Evolutionary conservation across 2,329 filamentous ascomycete species (phyloP).

Genomic region (Alternaria infectoria): DNA sequence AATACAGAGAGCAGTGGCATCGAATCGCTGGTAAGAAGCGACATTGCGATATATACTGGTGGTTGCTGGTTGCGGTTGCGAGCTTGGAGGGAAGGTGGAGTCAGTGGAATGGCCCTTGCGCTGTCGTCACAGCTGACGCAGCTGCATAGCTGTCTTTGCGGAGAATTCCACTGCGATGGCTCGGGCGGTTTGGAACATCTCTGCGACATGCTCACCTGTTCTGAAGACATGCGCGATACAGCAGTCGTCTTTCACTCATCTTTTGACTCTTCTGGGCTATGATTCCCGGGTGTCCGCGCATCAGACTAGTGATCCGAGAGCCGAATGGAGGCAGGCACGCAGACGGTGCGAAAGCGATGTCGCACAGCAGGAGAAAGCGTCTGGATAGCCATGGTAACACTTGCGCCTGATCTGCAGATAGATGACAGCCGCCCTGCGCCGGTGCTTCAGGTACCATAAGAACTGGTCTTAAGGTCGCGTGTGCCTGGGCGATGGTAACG

Average conservation of each 20-base stretch:
- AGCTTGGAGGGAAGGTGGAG: background rate
- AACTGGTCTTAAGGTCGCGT: slow-evolving; percentile 1
- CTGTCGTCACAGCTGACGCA: background rate
- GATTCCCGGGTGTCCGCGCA: background rate
- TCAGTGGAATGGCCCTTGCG: background rate
- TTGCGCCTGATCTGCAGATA: background rate
- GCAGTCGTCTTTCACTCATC: background rate
- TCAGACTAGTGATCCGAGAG: slow-evolving; percentile 1
- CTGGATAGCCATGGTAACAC: background rate
- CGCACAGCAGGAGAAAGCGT: background rate
- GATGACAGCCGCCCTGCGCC: background rate
- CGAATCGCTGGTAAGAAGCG: background rate
- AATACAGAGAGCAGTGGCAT: background rate
- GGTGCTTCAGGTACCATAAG: background rate
- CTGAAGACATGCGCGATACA: background rate
- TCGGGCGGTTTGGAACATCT: background rate
- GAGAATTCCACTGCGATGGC: background rate
- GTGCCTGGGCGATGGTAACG: background rate
- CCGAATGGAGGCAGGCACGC: background rate
- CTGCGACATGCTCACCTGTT: background rate
- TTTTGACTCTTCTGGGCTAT: slow-evolving; percentile 1
- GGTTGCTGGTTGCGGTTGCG: background rate
- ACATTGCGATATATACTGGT: background rate
- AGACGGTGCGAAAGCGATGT: background rate
- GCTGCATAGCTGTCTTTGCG: background rate